These are phyloP conservation scores for Penicillium olsonii DNA, from an alignment of 2,329 filamentous ascomycete genomes.

Conservation along the genomic window DNA sequence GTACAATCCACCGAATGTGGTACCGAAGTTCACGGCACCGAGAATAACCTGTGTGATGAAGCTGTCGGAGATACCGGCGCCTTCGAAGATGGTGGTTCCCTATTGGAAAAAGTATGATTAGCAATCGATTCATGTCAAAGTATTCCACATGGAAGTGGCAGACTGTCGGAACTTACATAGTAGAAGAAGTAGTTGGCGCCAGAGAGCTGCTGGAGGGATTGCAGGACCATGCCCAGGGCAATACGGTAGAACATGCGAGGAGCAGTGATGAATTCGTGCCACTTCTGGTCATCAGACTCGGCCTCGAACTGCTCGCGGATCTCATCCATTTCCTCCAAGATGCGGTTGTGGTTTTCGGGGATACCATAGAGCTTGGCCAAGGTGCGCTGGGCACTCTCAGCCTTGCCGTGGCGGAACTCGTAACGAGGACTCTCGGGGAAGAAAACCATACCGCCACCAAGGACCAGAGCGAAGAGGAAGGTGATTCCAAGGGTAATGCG, in stretches of 20 bases:
- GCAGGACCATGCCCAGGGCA: constrained; percentile 43
- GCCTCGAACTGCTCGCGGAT: constrained; percentile 60
- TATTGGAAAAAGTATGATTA: constrained; percentile 49
- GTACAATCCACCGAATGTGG: constrained; percentile 67
- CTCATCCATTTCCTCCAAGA: constrained; percentile 56
- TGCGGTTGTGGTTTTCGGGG: constrained; percentile 54
- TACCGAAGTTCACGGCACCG: constrained; percentile 66
- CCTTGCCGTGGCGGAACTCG: constrained; percentile 57
- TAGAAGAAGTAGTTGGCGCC: constrained; percentile 55
- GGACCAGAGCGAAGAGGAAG: constrained; percentile 58
- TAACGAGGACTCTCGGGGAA: constrained; percentile 61
- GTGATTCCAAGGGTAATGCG: constrained; percentile 57
- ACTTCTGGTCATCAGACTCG: constrained; percentile 46
- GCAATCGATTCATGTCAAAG: constrained; percentile 23
- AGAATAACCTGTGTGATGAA: constrained; percentile 67
- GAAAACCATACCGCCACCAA: constrained; percentile 57
- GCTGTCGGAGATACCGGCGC: constrained; percentile 65
- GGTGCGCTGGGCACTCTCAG: constrained; percentile 53
- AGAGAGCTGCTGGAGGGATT: constrained; percentile 48
- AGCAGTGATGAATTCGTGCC: constrained; percentile 47
- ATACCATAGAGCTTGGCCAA: constrained; percentile 59
- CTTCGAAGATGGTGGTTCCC: constrained; percentile 56
- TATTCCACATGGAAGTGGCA: no score
- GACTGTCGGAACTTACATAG: constrained; percentile 46
- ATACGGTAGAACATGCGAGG: constrained; percentile 50